Evolutionary conservation across 345 rosid species (phyloP).

Genomic region (Excoecaria cochinchinensis): DNA sequence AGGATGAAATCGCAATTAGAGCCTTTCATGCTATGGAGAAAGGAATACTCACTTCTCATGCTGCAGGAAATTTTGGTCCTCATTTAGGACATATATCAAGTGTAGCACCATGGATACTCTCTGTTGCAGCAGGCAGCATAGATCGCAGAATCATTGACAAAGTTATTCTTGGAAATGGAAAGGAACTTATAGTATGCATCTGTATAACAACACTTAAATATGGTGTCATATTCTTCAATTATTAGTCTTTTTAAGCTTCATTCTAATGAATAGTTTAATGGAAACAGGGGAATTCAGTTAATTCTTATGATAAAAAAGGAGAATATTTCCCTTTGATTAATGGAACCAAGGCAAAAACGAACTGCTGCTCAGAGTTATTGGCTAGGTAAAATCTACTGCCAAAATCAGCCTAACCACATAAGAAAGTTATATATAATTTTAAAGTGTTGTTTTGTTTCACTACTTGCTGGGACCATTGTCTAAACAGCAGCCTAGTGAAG

Average conservation of each 20-base stretch:
- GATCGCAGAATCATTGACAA: slow-evolving; percentile 29
- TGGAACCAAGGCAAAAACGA: not conserved
- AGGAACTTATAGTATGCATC: slow-evolving; percentile 20
- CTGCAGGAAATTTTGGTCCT: slow-evolving; percentile 31
- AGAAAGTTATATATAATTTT: not conserved
- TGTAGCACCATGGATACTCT: slow-evolving; percentile 34
- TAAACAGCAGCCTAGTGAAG: slow-evolving; percentile 31
- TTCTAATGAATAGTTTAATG: not conserved
- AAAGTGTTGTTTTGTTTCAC: slow-evolving; percentile 21
- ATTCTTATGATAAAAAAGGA: not conserved
- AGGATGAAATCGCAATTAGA: slow-evolving; percentile 28
- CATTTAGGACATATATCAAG: not conserved
- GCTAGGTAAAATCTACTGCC: not conserved
- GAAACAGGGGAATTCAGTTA: slow-evolving; percentile 5
- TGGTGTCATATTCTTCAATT: not conserved
- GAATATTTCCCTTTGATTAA: not conserved
- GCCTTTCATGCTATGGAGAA: slow-evolving; percentile 32
- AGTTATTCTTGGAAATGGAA: slow-evolving; percentile 25
- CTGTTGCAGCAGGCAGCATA: slow-evolving; percentile 34
- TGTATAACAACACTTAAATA: too few relatives aligned
- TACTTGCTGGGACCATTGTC: slow-evolving; percentile 22
- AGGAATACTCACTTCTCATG: slow-evolving; percentile 27
- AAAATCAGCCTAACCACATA: not conserved
- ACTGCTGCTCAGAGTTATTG: not conserved
- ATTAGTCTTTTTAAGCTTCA: not conserved